Conservation (phyloP, 202 grass and related monocot genomes). For the Carex sylvatica region DNA sequence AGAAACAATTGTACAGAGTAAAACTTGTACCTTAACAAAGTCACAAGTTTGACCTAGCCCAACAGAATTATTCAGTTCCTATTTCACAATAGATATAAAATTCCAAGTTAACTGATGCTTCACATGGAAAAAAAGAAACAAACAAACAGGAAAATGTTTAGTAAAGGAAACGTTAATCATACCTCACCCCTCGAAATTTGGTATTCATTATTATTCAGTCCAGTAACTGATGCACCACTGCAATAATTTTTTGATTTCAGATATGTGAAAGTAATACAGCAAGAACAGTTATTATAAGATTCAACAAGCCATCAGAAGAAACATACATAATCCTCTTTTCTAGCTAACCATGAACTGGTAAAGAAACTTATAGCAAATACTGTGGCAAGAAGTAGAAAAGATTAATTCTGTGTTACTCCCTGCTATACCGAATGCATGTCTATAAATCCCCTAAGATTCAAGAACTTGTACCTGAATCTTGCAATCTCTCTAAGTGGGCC, state of each 20-base stretch:
- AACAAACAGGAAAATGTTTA: constrained; percentile 2
- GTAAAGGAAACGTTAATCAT: constrained; percentile 8
- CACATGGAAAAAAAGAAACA: neutral
- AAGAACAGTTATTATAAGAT: neutral
- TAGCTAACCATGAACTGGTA: neutral
- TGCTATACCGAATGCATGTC: neutral
- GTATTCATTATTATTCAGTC: constrained; percentile 98
- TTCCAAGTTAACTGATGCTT: constrained; percentile 22
- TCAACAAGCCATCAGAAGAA: too few species aligned
- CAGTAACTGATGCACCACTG: constrained; percentile 85
- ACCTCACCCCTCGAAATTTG: constrained; percentile 96
- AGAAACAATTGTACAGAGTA: neutral
- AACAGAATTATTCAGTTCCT: constrained; percentile 73
- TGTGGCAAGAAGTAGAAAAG: neutral
- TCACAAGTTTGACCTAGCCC: constrained; percentile 66
- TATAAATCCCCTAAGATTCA: neutral
- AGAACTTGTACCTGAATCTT: constrained; percentile 66
- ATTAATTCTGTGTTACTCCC: neutral
- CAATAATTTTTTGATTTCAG: constrained; percentile 22
- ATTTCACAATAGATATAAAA: constrained; percentile 31
- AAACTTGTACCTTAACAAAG: constrained; percentile 75
- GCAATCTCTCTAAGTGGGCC: constrained; percentile 94
- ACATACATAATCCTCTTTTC: too few species aligned
- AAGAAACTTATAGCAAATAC: neutral
- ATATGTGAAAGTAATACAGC: neutral